Conservation (phyloP, 345 rosid species). For the Luvunga scandens region DNA sequence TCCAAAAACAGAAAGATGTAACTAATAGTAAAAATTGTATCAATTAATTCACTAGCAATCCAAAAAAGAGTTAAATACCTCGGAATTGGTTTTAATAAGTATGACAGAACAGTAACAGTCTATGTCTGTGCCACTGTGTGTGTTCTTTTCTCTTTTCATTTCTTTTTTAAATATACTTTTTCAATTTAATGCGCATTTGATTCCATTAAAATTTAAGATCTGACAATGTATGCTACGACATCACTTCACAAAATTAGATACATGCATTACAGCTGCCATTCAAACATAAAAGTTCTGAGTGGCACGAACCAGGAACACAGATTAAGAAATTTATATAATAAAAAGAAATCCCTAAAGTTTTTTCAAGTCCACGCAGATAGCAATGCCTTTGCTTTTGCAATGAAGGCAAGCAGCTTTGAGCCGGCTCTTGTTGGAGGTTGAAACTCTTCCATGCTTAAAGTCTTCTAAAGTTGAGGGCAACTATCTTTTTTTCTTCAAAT, state of each 20-base stretch:
- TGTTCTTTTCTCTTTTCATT: too few relatives aligned
- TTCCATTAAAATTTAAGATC: too few relatives aligned
- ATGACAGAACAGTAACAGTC: too few relatives aligned
- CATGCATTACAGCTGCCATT: neutral
- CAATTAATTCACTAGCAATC: too few relatives aligned
- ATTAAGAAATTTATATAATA: too few relatives aligned
- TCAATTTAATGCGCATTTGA: too few relatives aligned
- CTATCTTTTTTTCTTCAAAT: slow-evolving; percentile 13
- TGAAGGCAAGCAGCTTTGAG: neutral
- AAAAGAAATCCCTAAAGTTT: neutral
- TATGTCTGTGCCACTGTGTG: too few relatives aligned
- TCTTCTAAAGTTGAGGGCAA: neutral
- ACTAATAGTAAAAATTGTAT: too few relatives aligned
- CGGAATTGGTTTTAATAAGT: too few relatives aligned
- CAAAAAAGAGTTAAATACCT: too few relatives aligned
- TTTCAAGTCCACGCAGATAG: neutral
- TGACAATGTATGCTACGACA: neutral
- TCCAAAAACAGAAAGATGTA: too few relatives aligned
- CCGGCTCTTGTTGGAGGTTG: neutral
- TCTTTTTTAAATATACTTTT: too few relatives aligned
- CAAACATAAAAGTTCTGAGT: neutral
- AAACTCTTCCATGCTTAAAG: neutral
- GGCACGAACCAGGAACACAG: neutral
- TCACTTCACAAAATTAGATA: neutral
- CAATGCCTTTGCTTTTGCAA: neutral